phyloP scores from a whole-genome alignment of 768 basidiomycete species.

The Coprinopsis strossmayeri region DNA sequence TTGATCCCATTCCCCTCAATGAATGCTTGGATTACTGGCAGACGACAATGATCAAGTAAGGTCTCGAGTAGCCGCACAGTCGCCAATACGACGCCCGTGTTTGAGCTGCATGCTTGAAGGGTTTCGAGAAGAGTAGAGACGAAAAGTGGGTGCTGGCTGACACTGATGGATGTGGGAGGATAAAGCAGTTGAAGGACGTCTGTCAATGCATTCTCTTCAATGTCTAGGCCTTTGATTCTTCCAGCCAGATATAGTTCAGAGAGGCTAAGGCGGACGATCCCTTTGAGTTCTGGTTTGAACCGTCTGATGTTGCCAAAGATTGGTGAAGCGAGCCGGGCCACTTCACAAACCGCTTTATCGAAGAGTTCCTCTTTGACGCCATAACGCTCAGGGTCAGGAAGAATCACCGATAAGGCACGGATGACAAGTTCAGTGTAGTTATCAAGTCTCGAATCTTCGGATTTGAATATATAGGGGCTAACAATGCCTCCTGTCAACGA shows the following conservation, averaged over 20 bases:
- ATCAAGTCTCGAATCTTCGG: conserved; percentile 21
- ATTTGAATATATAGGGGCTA: conserved; percentile 16
- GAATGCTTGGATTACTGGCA: conserved; percentile 23
- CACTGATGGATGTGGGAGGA: conserved; percentile 21
- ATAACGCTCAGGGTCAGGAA: conserved; percentile 23
- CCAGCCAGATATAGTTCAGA: conserved; percentile 27
- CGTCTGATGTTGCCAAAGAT: conserved; percentile 21
- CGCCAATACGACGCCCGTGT: neutral
- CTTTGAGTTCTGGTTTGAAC: conserved; percentile 22
- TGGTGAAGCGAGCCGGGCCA: conserved; percentile 26
- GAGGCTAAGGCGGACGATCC: conserved; percentile 24
- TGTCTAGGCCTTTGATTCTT: conserved; percentile 8
- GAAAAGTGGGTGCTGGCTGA: conserved; percentile 21
- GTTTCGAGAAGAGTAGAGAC: conserved; percentile 24
- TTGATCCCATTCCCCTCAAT: conserved; percentile 27
- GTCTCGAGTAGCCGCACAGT: neutral
- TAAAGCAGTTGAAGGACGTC: conserved; percentile 32
- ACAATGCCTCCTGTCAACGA: neutral
- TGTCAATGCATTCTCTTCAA: conserved; percentile 23
- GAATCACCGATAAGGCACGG: conserved; percentile 26
- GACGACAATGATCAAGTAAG: conserved; percentile 13
- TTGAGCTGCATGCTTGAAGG: conserved; percentile 16
- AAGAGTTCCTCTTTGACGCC: conserved; percentile 24
- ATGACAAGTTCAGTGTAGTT: conserved; percentile 27
- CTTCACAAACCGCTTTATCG: conserved; percentile 25